Conservation (phyloP, 257 asterid genomes). For the Coffea canephora region DNA sequence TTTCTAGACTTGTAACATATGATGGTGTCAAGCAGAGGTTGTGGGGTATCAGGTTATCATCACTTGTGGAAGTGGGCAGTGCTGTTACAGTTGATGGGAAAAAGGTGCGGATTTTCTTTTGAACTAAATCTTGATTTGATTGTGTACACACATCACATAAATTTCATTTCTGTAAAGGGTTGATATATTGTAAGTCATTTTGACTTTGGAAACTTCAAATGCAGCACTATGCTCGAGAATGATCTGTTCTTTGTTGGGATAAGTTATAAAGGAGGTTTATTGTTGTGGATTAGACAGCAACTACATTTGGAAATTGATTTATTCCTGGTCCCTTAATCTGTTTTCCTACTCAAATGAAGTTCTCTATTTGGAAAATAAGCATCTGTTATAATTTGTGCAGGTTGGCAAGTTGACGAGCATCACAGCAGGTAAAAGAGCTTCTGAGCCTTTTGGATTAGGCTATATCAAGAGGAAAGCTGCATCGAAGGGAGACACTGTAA, state of each 20-base stretch:
- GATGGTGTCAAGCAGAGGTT: conserved; percentile 88
- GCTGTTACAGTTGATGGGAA: conserved; percentile 64
- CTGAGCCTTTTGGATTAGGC: conserved; percentile 82
- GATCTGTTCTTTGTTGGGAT: background rate
- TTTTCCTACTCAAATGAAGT: background rate
- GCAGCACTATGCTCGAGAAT: conserved; percentile 16
- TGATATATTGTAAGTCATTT: background rate
- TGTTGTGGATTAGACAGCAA: background rate
- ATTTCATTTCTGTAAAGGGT: background rate
- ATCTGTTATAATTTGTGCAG: conserved; percentile 37
- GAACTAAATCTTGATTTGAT: background rate
- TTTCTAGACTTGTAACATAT: conserved; percentile 88
- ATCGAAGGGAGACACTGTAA: conserved; percentile 64
- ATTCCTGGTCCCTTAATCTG: background rate
- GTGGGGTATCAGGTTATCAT: conserved; percentile 79
- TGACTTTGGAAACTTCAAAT: background rate
- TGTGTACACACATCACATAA: background rate
- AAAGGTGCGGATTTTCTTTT: conserved; percentile 50
- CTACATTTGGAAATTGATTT: background rate
- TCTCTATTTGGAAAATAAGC: background rate
- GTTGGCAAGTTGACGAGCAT: conserved; percentile 87
- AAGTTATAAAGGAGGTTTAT: background rate
- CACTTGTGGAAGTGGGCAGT: conserved; percentile 75
- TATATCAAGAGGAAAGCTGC: conserved; percentile 75
- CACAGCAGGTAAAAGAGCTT: conserved; percentile 51